Evolutionary conservation across 23 red algal genomes (phyloP), one percentile per base, ranked within the genome.

Genomic region (Cyanidium caldarium): DNA sequence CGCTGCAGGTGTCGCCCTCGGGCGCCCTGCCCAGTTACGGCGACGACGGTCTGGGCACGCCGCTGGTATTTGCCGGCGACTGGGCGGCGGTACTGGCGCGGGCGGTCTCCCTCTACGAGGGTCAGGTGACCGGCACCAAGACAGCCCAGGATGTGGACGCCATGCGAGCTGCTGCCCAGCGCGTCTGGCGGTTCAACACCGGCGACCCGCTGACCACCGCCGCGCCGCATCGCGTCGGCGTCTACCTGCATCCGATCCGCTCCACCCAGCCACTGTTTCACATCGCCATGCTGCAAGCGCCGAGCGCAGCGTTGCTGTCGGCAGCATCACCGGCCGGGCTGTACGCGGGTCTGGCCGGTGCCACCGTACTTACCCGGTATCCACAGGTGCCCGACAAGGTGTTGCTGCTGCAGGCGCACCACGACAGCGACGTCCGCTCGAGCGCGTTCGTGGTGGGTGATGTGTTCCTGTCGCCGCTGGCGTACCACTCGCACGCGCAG

Each of bases 51-150:
- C 51, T 61, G n/a, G 51, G 51, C 10, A 61, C 51, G 51, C 51
- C 51, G 23, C 51, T 61, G n/a, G 51, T 61, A 28, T 61, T 61
- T 25, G 51, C 51, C 31, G 51, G 51, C 51, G 51, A 61, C 51
- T 61, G 51, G 51, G 10, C 51, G 10, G 31, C n/a, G n/a, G 51
- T 61, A 5, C 51, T 61, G 13, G 51, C 51, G 51, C 51, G 19
- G 7, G 51, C 51, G 7, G 51, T 5, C n/a, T 28, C 7, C 10
- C 51, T 61, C 51, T 61, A 61, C 51, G 23, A 7, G n/a, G 51
- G 23, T 28, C 51, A 61, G n/a, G 51, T 61, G 5, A 61, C 51
- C 23, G 51, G 51, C 7, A 61, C n/a, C 21, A 28, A 28, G 3
- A 25, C 19, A 16, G 21, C 21, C 3, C 7, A 5, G 19, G 51